A percentile compares a stretch with the other conserved stretches of the same genome.
Conservation (phyloP, 768 basidiomycete species). For the Tricholoma terreum region DNA sequence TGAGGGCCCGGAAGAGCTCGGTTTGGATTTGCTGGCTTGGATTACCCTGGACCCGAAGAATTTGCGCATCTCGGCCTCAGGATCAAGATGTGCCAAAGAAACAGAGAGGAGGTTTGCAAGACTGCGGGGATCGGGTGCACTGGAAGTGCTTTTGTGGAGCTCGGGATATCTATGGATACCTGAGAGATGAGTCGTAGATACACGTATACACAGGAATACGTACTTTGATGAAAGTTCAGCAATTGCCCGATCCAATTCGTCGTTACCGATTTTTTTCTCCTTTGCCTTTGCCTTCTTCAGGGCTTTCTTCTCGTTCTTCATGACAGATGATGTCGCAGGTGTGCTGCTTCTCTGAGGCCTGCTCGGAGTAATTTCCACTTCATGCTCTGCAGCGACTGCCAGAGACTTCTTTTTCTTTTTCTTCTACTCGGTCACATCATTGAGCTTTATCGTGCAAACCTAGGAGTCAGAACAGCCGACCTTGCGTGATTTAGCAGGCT, state of each 20-base stretch:
- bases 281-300: conserved; percentile 64
- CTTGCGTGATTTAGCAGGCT: conserved; percentile 35
- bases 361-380: conserved; percentile 5
- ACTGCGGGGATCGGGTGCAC: conserved; percentile 28
- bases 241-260: conserved; percentile 83
- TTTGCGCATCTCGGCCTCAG: conserved; percentile 85
- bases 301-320: conserved; percentile 52
- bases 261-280: conserved; percentile 60
- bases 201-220: conserved; percentile 11
- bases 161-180: conserved; percentile 45
- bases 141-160: conserved; percentile 37
- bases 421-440: conserved; percentile 14
- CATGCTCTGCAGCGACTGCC: conserved; percentile 20
- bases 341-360: conserved; percentile 3
- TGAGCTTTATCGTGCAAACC: background rate
- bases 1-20: conserved; percentile 31
- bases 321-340: conserved; percentile 10
- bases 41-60: conserved; percentile 95
- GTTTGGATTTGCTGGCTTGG: conserved; percentile 48
- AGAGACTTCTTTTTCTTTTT: conserved; percentile 46
- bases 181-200: background rate
- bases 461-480: conserved; percentile 19
- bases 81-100: conserved; percentile 78
- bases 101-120: conserved; percentile 66
- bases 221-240: conserved; percentile 83